Conservation (phyloP, 2,329 filamentous ascomycete genomes). For the Botryotinia narcissicola region DNA sequence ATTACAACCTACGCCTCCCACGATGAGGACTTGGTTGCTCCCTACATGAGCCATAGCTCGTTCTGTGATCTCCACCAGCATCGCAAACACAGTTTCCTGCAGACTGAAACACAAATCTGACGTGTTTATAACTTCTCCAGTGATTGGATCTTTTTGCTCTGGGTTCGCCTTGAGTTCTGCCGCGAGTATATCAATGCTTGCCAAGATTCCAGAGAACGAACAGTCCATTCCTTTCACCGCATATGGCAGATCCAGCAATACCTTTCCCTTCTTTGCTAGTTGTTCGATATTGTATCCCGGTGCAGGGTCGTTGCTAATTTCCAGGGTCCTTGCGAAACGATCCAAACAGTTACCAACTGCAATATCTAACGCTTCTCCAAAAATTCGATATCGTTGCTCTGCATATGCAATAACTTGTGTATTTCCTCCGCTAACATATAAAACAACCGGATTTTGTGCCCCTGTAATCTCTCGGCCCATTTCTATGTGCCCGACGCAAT, state of each 20-base stretch:
- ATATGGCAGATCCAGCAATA: constrained; percentile 86
- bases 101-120: constrained; percentile 91
- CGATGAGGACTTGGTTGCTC: constrained; percentile 84
- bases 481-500: constrained; percentile 98
- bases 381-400: constrained; percentile 91
- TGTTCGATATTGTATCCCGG: constrained; percentile 99
- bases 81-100: constrained; percentile 93
- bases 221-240: constrained; percentile 99
- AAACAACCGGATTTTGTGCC: constrained; percentile 84
- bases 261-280: constrained; percentile 70
- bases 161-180: constrained; percentile 57
- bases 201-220: constrained; percentile 89
- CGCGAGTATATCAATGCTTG: constrained; percentile 76
- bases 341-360: constrained; percentile 97
- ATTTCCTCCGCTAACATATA: constrained; percentile 95
- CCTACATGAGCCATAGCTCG: constrained; percentile 98
- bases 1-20: constrained; percentile 95
- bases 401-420: constrained; percentile 98
- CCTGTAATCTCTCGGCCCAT: constrained; percentile 95
- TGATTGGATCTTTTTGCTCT: constrained; percentile 47
- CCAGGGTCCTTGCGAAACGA: constrained; percentile 86
- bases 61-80: constrained; percentile 98
- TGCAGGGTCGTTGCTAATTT: constrained; percentile 92
- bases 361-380: constrained; percentile 95
- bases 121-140: constrained; percentile 62